phyloP scores from a whole-genome alignment of 768 basidiomycete species.

The Daedaleopsis nitida region DNA sequence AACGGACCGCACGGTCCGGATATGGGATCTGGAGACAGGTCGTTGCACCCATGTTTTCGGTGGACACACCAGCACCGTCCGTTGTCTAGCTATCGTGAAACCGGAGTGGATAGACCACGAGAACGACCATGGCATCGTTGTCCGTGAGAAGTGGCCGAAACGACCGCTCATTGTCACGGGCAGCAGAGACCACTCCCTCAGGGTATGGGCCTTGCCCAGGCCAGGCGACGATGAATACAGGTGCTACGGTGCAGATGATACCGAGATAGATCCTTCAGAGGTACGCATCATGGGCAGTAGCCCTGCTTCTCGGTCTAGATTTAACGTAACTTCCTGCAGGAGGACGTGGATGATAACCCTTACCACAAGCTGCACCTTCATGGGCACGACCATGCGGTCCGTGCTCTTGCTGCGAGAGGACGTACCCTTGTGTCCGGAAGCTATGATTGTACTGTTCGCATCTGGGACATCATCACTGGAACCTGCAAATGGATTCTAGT shows the following conservation, averaged over 20 bases:
- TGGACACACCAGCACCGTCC: slow-evolving; percentile 94
- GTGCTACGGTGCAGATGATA: slow-evolving; percentile 62
- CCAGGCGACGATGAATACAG: slow-evolving; percentile 78
- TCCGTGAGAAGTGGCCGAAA: slow-evolving; percentile 75
- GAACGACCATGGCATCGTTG: slow-evolving; percentile 56
- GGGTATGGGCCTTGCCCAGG: slow-evolving; percentile 68
- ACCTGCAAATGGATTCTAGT: slow-evolving; percentile 76
- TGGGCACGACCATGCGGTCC: slow-evolving; percentile 91
- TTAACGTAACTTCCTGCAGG: slow-evolving; percentile 32
- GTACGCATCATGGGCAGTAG: slow-evolving; percentile 24
- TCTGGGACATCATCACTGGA: slow-evolving; percentile 92
- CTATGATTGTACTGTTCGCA: slow-evolving; percentile 92
- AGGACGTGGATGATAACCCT: slow-evolving; percentile 80
- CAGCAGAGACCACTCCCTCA: slow-evolving; percentile 64
- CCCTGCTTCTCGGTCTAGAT: neutral
- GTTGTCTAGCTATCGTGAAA: slow-evolving; percentile 94
- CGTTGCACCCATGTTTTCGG: slow-evolving; percentile 91
- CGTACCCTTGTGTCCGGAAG: slow-evolving; percentile 92
- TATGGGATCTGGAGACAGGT: slow-evolving; percentile 84
- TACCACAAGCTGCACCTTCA: slow-evolving; percentile 83
- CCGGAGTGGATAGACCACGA: slow-evolving; percentile 84
- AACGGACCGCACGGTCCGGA: slow-evolving; percentile 90
- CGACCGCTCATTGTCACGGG: slow-evolving; percentile 74
- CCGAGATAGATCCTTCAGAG: slow-evolving; percentile 60
- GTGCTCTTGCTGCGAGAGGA: slow-evolving; percentile 90